phyloP scores from a whole-genome alignment of 2,329 filamentous ascomycete genomes.

The Zalaria sp. region DNA sequence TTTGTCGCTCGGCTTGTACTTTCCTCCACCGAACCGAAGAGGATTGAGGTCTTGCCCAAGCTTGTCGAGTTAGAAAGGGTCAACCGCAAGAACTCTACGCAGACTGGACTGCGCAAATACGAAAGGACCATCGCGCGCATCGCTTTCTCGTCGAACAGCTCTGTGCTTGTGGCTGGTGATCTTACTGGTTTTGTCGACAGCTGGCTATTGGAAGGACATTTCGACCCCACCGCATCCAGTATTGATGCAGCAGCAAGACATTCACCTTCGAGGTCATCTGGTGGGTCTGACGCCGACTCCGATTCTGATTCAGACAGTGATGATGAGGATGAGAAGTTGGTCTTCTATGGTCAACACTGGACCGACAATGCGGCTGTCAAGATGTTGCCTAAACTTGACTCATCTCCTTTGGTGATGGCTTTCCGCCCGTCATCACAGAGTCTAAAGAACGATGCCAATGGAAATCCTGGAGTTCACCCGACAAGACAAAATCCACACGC shows the following conservation, averaged over 20 bases:
- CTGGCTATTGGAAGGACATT: slow-evolving; percentile 56
- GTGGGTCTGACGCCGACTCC: slow-evolving; percentile 15
- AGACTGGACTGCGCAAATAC: slow-evolving; percentile 48
- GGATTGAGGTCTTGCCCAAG: slow-evolving; percentile 22
- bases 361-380: slow-evolving; percentile 53
- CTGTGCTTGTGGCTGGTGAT: slow-evolving; percentile 65
- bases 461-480: slow-evolving; percentile 34
- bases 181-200: slow-evolving; percentile 76
- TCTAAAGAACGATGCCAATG: slow-evolving; percentile 18
- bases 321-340: slow-evolving; percentile 30
- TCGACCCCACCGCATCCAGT: slow-evolving; percentile 31
- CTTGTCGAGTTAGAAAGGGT: slow-evolving; percentile 25
- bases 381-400: slow-evolving; percentile 30
- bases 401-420: slow-evolving; percentile 29
- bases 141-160: slow-evolving; percentile 68
- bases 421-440: slow-evolving; percentile 19
- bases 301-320: slow-evolving; percentile 24
- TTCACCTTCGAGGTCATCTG: slow-evolving; percentile 14
- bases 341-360: slow-evolving; percentile 55
- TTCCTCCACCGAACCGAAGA: slow-evolving; percentile 24
- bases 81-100: slow-evolving; percentile 13
- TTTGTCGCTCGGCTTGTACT: slow-evolving; percentile 31
- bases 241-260: slow-evolving; percentile 19
- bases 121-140: slow-evolving; percentile 60
- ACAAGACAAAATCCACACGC: slow-evolving; percentile 37